These are phyloP conservation scores for Pelargonium nanum DNA, from an alignment of 345 rosid genomes.

Conservation along the genomic window DNA sequence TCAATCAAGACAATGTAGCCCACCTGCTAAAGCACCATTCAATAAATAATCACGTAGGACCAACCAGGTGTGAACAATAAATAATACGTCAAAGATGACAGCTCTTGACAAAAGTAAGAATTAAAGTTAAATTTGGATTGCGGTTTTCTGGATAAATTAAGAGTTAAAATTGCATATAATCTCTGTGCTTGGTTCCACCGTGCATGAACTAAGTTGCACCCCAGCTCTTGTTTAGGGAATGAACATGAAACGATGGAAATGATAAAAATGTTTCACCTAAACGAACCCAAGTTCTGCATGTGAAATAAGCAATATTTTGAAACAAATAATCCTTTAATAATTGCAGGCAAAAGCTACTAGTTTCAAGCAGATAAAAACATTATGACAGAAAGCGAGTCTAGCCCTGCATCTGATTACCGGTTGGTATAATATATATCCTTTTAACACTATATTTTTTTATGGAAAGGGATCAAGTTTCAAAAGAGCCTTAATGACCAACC, in stretches of 20 bases:
- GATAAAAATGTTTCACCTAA: too few species aligned
- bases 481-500: background rate
- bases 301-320: too few species aligned
- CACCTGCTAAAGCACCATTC: slow-evolving; percentile 39
- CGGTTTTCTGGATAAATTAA: too few species aligned
- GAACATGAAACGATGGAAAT: too few species aligned
- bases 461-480: background rate
- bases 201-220: too few species aligned
- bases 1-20: slow-evolving; percentile 90
- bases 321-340: too few species aligned
- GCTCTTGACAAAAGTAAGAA: background rate
- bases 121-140: background rate
- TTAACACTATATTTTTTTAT: background rate
- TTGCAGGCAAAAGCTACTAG: background rate
- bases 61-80: too few species aligned
- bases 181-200: too few species aligned
- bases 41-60: background rate
- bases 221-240: too few species aligned
- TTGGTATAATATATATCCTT: background rate
- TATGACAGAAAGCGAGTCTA: background rate
- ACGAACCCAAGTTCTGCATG: too few species aligned
- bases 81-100: background rate
- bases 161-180: background rate
- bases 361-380: background rate
- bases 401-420: background rate